Base-by-base conservation (phyloP, 176 grass and related monocot species). In the Ampelocalamus luodianensis region DNA sequence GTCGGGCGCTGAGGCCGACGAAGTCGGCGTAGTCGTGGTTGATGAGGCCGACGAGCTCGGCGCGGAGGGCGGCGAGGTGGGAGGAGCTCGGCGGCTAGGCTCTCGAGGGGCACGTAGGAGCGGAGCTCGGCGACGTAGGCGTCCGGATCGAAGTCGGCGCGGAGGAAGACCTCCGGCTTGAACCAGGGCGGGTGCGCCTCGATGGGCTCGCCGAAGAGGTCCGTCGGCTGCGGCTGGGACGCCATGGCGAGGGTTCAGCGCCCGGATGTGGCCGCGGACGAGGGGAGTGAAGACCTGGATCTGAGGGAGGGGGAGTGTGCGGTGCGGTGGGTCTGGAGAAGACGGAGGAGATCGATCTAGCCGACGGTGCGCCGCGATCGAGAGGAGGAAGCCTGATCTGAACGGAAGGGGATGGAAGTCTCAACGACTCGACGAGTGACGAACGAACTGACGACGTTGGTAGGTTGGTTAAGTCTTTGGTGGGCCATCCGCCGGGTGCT, bases 21-120 rank as follows among this genome's bases (percentile, higher is more conserved):
- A 99, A 99, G 85, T 99, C 93, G 0, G 93, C 97, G 46, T 99
- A 99, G 90, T 99, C 91, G 59, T 90, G 91, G 82, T 99, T 99
- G 78, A 99, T 93, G 79, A 99, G 97, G 24, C 94, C 93, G 73
- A 99, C 89, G 70, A 99, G 91, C 88, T 99, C 93, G 70, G 93
- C 87, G 42, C 92, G 89, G 74, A 99, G 97, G n/a, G 76, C 82
- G 39, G 89, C 90, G 36, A 96, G 90, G 69, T 99, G 91, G 53
- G 93, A 77, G 90, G 44, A 99, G 96, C 87, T 99, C 95, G 18
- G 65, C 48, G 12, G 96, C 96, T 56, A 95, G 96, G 91, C 85
- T 98, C 70, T 98, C 95, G 87, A 98, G 93, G 9, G 91, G 95
- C 36, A 96, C 96, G 81, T 87, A 99, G 93, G 93, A 89, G 88